A percentile compares a stretch with the other conserved stretches of the same genome.
These are phyloP conservation scores for Priceomyces melissophilus DNA, from an alignment of 805 yeast species.

Conservation along the genomic window DNA sequence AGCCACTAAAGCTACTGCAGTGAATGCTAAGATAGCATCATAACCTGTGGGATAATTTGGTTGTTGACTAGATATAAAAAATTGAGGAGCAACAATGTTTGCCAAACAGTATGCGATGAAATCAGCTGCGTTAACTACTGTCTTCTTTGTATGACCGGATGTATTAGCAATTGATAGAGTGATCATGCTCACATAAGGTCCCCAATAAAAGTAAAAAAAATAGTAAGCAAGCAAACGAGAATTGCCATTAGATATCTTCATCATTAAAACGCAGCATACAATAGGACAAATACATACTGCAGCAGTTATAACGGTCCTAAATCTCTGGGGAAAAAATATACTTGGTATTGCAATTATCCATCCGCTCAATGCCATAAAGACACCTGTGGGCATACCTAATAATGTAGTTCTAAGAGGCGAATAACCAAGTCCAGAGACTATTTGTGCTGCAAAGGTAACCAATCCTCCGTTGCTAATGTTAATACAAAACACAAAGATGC, in stretches of 20 bases:
- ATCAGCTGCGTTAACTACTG: slow-evolving; percentile 6
- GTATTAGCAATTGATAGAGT: slow-evolving; percentile 1
- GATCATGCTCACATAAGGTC: too few relatives aligned
- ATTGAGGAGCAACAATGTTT: slow-evolving; percentile 5
- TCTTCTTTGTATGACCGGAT: slow-evolving; percentile 9
- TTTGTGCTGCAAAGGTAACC: slow-evolving; percentile 12
- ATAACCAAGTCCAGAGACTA: slow-evolving; percentile 24
- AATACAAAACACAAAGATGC: slow-evolving; percentile 12
- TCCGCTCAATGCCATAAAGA: too few relatives aligned
- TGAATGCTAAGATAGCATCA: slow-evolving; percentile 9
- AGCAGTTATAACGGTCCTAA: too few relatives aligned
- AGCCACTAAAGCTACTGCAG: slow-evolving; percentile 9
- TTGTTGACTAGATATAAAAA: not conserved
- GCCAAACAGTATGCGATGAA: slow-evolving; percentile 10
- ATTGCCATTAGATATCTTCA: too few relatives aligned
- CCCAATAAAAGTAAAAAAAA: too few relatives aligned
- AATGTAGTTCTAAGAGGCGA: slow-evolving; percentile 16
- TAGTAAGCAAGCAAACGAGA: too few relatives aligned
- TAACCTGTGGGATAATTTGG: slow-evolving; percentile 8
- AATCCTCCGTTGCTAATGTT: slow-evolving; percentile 21
- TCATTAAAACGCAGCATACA: too few relatives aligned
- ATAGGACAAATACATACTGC: too few relatives aligned
- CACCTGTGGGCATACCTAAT: slow-evolving; percentile 12
- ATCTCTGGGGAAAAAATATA: too few relatives aligned
- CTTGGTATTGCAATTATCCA: too few relatives aligned